Evolutionary conservation across 2,329 filamentous ascomycete genomes (phyloP), one percentile per base, ranked within the genome.

Genomic region (Geosmithia flava): DNA sequence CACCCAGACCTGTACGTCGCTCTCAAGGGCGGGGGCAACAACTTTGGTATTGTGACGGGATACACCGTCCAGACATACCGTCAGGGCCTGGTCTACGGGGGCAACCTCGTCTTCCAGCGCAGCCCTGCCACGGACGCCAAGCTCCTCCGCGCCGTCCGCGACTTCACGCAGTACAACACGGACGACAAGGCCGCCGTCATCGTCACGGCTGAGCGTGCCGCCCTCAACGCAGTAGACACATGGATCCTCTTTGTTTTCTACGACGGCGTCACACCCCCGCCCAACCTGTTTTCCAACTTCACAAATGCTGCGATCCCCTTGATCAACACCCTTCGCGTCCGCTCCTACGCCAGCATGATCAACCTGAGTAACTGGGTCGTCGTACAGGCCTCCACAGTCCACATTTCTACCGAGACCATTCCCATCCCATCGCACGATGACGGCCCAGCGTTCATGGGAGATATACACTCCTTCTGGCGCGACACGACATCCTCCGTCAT

Each of bases 231-330:
- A 3, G 56, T 67, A 2, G 67, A 80, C 51, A 49, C 74, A 19
- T 81, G 76, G 75, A 68, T 78, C 49, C 60, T 83, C 50, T 82
- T 82, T 59, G 57, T 79, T 37, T 82, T 80, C 63, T 83, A 82
- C 58, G 75, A 83, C 58, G 80, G 75, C 1, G 68, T 70, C 0
- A 59, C 62, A 46, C 71, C 71, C 0, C 78, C 79, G 1, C 55
- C 63, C 1, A 71, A 65, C 4, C 68, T 75, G 2, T 83, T 84
- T 50, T 66, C 71, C 49, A 71, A 72, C 49, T 83, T 55, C 47
- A 51, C 51, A 42, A 40, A 48, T 20, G 33, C 48, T 20, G 33
- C 48, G 7, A 39, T 44, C 5, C 70, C 69, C 2, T 51, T 62
- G 0, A 55, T 68, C 41, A 72, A 76, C 54, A 73, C 63, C 7